Conservation (phyloP, 2,329 filamentous ascomycete genomes). For the Falciphora oryzae region DNA sequence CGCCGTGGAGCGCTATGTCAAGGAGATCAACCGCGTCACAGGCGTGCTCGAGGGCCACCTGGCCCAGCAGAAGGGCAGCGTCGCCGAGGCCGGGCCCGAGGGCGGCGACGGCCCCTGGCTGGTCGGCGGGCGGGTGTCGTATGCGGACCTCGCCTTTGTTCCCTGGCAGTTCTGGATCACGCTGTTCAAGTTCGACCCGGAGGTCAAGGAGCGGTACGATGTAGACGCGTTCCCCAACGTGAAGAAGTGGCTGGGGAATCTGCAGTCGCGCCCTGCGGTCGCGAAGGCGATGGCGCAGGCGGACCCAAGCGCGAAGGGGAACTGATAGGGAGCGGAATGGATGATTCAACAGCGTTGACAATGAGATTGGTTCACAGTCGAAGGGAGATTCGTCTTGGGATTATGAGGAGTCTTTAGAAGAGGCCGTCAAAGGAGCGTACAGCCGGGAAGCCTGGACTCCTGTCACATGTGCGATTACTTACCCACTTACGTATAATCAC, state of each 20-base stretch:
- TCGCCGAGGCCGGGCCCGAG: not conserved
- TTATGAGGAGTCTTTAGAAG: too few relatives aligned
- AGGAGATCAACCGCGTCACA: conserved; percentile 21
- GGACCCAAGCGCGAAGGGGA: too few relatives aligned
- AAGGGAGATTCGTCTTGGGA: too few relatives aligned
- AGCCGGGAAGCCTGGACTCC: too few relatives aligned
- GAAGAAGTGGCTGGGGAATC: conserved; percentile 66
- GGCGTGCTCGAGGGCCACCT: conserved; percentile 19
- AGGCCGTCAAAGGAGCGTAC: too few relatives aligned
- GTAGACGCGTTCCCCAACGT: conserved; percentile 67
- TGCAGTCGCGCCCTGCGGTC: conserved; percentile 62
- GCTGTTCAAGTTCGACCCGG: not conserved
- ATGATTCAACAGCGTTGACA: too few relatives aligned
- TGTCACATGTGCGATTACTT: too few relatives aligned
- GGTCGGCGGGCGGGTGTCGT: conserved; percentile 20
- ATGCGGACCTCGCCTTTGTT: conserved; percentile 19
- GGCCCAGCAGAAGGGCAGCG: conserved; percentile 12
- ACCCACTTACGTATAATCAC: too few relatives aligned
- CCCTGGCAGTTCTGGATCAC: conserved; percentile 15
- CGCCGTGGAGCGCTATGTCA: conserved; percentile 19
- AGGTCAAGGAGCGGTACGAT: conserved; percentile 29
- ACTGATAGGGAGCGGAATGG: too few relatives aligned
- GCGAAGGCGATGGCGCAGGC: conserved; percentile 46
- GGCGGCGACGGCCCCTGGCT: conserved; percentile 18
- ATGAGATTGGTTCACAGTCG: too few relatives aligned